Evolutionary conservation across 1,284 basidiomycete species (phyloP).

Genomic region (Coniophora puteana): DNA sequence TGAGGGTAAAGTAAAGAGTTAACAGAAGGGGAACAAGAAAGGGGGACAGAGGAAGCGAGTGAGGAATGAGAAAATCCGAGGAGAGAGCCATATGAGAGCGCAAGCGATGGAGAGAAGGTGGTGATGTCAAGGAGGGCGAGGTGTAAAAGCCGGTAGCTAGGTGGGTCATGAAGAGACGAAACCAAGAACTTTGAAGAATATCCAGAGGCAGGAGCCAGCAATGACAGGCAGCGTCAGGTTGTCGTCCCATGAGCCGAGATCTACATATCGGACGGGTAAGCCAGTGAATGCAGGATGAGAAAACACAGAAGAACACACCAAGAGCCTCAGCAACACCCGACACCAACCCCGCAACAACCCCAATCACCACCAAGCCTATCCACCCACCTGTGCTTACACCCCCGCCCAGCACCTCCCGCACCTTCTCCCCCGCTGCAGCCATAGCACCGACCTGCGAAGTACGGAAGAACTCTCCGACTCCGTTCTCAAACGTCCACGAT

Average conservation of each 20-base stretch:
- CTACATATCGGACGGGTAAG: conserved; percentile 44
- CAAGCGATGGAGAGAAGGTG: too few relatives aligned
- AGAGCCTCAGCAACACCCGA: conserved; percentile 83
- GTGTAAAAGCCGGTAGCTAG: too few relatives aligned
- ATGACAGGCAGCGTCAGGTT: conserved; percentile 93
- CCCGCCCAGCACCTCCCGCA: too few relatives aligned
- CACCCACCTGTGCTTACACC: conserved; percentile 37
- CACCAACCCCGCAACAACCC: conserved; percentile 69
- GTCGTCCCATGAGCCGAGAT: conserved; percentile 87
- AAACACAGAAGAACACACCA: conserved; percentile 45
- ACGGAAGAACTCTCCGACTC: neutral
- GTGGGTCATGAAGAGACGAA: conserved; percentile 20
- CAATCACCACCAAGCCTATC: conserved; percentile 54
- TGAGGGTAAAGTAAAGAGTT: too few relatives aligned
- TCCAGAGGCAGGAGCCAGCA: conserved; percentile 80
- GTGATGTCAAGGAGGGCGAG: neutral
- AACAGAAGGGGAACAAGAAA: too few relatives aligned
- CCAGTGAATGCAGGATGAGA: conserved; percentile 12
- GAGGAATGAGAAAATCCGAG: too few relatives aligned
- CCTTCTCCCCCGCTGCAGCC: neutral
- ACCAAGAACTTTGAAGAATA: conserved; percentile 50
- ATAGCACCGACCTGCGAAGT: too few relatives aligned
- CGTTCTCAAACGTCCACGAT: conserved; percentile 15
- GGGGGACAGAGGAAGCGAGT: too few relatives aligned
- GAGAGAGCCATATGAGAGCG: too few relatives aligned